These are phyloP conservation scores for Helianthus tuberosus DNA, from an alignment of 129 eudicot species.

Conservation along the genomic window DNA sequence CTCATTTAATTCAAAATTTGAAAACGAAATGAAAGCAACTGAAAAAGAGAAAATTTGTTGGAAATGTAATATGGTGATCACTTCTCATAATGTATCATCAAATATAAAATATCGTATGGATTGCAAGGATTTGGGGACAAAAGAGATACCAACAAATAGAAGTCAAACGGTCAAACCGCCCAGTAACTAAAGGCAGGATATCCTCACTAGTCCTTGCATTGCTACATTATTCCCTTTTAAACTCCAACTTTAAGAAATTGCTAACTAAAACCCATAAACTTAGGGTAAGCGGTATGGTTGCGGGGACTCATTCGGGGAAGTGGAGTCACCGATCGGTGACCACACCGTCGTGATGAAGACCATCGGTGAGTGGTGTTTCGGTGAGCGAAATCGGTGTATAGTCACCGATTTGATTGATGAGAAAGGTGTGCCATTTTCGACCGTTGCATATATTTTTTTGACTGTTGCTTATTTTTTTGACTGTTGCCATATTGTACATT, in stretches of 20 bases:
- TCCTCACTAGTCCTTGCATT: conserved; percentile 15
- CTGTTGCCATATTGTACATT: too few species aligned
- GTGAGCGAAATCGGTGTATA: too few species aligned
- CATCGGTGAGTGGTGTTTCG: too few species aligned
- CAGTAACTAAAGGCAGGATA: too few species aligned
- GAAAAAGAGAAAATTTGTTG: conserved; percentile 25
- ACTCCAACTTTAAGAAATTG: background rate
- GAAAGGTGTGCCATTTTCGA: too few species aligned
- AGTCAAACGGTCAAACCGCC: conserved; percentile 36
- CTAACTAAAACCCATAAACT: background rate
- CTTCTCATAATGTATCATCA: conserved; percentile 27
- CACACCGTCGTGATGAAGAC: too few species aligned
- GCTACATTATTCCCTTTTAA: background rate
- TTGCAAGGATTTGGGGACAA: conserved; percentile 28
- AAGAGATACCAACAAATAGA: conserved; percentile 14
- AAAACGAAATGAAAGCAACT: conserved; percentile 6
- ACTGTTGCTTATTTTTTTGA: too few species aligned
- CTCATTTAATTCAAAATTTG: background rate
- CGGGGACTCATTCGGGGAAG: too few species aligned
- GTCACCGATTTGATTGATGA: too few species aligned
- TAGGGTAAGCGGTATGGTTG: too few species aligned
- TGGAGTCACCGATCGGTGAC: too few species aligned
- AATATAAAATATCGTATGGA: conserved; percentile 20
- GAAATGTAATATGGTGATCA: conserved; percentile 20
- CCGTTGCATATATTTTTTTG: too few species aligned